Percentiles rank a stretch among this genome's conserved stretches.
These are phyloP conservation scores for Bruguiera gymnorhiza DNA, from an alignment of 345 rosid genomes.

Conservation along the genomic window DNA sequence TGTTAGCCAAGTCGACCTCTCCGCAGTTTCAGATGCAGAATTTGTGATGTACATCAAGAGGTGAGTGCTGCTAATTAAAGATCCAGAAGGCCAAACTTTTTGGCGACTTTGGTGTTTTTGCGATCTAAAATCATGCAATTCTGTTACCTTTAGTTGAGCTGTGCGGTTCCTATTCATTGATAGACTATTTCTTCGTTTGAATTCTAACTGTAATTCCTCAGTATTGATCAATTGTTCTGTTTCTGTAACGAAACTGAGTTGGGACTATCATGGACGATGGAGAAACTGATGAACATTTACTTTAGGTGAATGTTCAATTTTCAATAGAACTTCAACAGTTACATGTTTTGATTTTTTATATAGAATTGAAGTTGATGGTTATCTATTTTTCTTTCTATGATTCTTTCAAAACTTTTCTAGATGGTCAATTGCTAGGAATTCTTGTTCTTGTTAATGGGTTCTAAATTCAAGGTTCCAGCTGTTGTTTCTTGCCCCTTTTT, in stretches of 20 bases:
- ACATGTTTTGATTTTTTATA: not conserved
- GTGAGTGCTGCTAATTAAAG: conserved; percentile 21
- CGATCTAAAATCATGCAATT: conserved; percentile 43
- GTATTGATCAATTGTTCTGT: conserved; percentile 21
- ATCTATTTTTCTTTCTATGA: no score
- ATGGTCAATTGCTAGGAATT: not conserved
- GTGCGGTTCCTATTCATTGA: conserved; percentile 24
- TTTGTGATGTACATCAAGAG: conserved; percentile 37
- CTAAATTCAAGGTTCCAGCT: conserved; percentile 18
- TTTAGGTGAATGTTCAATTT: not conserved
- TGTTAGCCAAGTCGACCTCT: conserved; percentile 56
- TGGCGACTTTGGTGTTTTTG: conserved; percentile 27
- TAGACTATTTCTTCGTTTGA: conserved; percentile 32
- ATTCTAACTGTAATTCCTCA: conserved; percentile 40
- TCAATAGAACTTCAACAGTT: no score
- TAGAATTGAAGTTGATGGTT: not conserved
- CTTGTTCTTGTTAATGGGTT: not conserved
- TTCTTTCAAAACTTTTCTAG: no score
- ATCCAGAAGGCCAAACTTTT: conserved; percentile 44
- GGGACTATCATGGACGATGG: conserved; percentile 12
- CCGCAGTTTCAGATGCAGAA: conserved; percentile 66
- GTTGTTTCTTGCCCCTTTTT: conserved; percentile 1
- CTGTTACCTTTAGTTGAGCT: conserved; percentile 19
- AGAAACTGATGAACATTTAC: not conserved
- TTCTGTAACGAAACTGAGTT: conserved; percentile 37